Base-by-base conservation (phyloP, 139 green algal species). In the Coelastrella sp. region DNA sequence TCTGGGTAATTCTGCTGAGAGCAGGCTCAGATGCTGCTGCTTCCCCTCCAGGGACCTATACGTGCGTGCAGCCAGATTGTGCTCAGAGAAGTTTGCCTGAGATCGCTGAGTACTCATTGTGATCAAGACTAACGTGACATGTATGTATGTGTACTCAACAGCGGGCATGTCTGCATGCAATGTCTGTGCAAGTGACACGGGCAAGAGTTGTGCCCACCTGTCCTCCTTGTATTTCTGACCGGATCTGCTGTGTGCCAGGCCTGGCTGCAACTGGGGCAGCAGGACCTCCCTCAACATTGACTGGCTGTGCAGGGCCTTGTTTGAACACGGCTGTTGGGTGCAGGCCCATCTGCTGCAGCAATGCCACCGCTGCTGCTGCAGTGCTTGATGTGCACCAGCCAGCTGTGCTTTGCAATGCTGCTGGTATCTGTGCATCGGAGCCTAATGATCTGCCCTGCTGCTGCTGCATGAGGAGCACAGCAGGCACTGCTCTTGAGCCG, bases 391-490 rank as follows among this genome's bases (percentile, higher is more conserved):
- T 86, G 20, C 68, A 20, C 84, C 68, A 56, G 7, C 84, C 63
- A 78, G 82, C 63, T 27, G 60, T 35, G 20, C 5, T 27, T 1
- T 88, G 84, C 84, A 88, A 68, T 9, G 20, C 19, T n/a, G 61
- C 4, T 22, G 87, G 63, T 60, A 90, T 8, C 63, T 74, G 35
- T 19, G 20, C 74, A 66, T 10, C 59, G 14, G 24, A 12, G n/a
- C 8, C 24, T 57, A 12, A 24, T 15, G 60, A 63, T 35, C 6
- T 76, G n/a, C 61, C 72, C 68, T 84, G 85, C 58, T 83, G 73
- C 58, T 89, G 85, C 85, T 82, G 84, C 72, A 86, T 19, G 49
- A 90, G 87, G 76, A 86, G 76, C 35, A 27, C 17, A 17, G 74
- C 85, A 24, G 73, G 74, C 57, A 90, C 73, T 35, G 73, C 85